Evolutionary conservation across 2,329 filamentous ascomycete species (phyloP), one percentile per base, ranked within the genome.

Genomic region (Torrubiella hemipterigena): DNA sequence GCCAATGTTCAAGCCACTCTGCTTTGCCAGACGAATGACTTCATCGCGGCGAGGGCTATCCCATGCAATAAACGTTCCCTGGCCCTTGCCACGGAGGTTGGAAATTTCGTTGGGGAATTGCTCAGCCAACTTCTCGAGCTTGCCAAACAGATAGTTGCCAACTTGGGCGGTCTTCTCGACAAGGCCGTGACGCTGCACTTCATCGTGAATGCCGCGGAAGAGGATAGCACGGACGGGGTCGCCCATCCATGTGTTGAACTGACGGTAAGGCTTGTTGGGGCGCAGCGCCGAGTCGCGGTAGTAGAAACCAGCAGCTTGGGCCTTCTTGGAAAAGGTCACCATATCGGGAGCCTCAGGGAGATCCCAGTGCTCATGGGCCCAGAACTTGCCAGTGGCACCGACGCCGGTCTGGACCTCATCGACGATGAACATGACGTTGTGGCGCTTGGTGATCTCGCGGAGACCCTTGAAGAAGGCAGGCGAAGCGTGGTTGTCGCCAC

Each of bases 221-320:
- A 94, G 69, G 36, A 94, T 63, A 7, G 82, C 84, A 37, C 84
- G 77, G 12, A 80, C 78, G 13, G 86, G 86, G 61, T 94, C 86
- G 48, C 86, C 86, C 80, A 94, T 93, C 86, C 86, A 94, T 28
- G 85, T 94, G 69, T 94, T 94, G 70, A 93, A 94, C 61, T 94
- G 86, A 39, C 86, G 78, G 67, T 93, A 94, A 5, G 87, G 81
- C 69, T 86, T 87, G 67, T 93, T 93, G 39, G 86, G 86, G 10
- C 82, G 70, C 44, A 94, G 69, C 24, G 73, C 76, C 9, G 74
- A 69, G 67, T 91, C 79, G 37, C 80, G 79, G 53, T 77, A 94
- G 68, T 91, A 94, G 69, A 89, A 94, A 20, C 86, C 86, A 4
- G 86, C 86, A 2, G 86, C 83, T 62, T 94, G 86, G 3, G 86